Percentiles rank a stretch among this genome's conserved stretches.
Evolutionary conservation across 1,284 basidiomycete species (phyloP).

Genomic region (Trichosporon ovoides): DNA sequence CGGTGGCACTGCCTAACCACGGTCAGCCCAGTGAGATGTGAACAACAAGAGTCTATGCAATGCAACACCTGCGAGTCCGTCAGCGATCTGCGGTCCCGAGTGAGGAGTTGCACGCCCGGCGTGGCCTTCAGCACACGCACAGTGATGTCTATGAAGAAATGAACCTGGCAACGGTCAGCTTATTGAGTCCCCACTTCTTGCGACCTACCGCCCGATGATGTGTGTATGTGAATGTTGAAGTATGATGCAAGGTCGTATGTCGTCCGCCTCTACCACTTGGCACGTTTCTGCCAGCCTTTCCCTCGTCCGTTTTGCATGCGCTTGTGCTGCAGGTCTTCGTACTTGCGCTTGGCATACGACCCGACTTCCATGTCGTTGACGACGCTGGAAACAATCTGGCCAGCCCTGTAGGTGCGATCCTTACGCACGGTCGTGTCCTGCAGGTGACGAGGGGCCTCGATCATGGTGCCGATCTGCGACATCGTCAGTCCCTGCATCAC

Average conservation of each 20-base stretch:
- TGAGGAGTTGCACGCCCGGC: background rate
- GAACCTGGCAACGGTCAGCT: constrained; percentile 11
- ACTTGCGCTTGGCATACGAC: constrained; percentile 90
- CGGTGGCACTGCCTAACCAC: background rate
- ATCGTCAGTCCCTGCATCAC: background rate
- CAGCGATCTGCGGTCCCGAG: constrained; percentile 2
- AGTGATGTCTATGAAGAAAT: constrained; percentile 17
- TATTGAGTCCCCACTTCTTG: background rate
- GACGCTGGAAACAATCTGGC: constrained; percentile 79
- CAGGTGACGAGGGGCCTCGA: constrained; percentile 69
- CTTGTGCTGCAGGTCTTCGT: constrained; percentile 70
- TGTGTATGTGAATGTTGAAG: too few species aligned
- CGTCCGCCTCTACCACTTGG: constrained; percentile 35
- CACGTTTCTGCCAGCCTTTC: constrained; percentile 64
- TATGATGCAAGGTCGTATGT: background rate
- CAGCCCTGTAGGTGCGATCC: constrained; percentile 74
- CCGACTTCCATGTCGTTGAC: constrained; percentile 80
- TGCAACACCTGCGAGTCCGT: constrained; percentile 18
- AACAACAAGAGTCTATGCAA: constrained; percentile 18
- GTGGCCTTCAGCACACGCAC: constrained; percentile 17
- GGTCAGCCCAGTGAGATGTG: too few species aligned
- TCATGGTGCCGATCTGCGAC: constrained; percentile 70
- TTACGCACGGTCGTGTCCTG: constrained; percentile 67
- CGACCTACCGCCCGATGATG: constrained; percentile 13
- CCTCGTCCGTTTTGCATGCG: constrained; percentile 68